Evolutionary conservation across 441 rosid species (phyloP), one percentile per base, ranked within the genome.

Genomic region (Euphorbia schlechtendalii): DNA sequence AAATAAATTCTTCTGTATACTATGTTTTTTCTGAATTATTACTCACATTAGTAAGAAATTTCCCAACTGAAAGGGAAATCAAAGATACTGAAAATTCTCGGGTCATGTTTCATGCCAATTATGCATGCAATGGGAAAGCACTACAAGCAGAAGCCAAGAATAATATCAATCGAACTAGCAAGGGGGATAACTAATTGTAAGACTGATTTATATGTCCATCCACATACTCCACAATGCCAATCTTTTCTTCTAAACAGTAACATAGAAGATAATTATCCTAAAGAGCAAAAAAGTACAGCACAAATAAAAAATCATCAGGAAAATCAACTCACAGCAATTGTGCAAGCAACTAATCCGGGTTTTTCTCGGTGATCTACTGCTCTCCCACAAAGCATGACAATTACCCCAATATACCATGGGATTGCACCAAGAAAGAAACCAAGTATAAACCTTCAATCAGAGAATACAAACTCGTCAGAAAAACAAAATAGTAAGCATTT

Each of bases 401-500:
- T 59, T 28, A 86, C 67, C 51, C 99, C 97, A n/a, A 87, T 48
- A 77, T 85, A 93, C 99, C 96, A 93, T 5, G 99, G 99, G 78
- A 93, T 80, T 52, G 83, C 71, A 21, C 81, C 96, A 58, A 88
- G 80, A 82, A 90, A 79, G 86, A 88, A 88, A 62, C 98, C 97
- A 52, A 81, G 77, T 46, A 93, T 87, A 72, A 93, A 93, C 89
- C 97, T 93, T 71, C 83, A 83, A 70, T 62, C 59, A 43, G 55
- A n/a, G n/a, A n/a, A 63, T 10, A 34, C 8, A 64, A 9, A 54
- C 57, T 40, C 54, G 15, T 41, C 43, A 53, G 10, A 17, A 28
- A n/a, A n/a, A 45, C 2, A 13, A 32, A 18, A 43, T 15, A 66
- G 45, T 7, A 59, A 40, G 49, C 34, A 45, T 10, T 2, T 20